Base-by-base conservation (phyloP, 129 eudicot species). In the Pulicaria dysenterica region DNA sequence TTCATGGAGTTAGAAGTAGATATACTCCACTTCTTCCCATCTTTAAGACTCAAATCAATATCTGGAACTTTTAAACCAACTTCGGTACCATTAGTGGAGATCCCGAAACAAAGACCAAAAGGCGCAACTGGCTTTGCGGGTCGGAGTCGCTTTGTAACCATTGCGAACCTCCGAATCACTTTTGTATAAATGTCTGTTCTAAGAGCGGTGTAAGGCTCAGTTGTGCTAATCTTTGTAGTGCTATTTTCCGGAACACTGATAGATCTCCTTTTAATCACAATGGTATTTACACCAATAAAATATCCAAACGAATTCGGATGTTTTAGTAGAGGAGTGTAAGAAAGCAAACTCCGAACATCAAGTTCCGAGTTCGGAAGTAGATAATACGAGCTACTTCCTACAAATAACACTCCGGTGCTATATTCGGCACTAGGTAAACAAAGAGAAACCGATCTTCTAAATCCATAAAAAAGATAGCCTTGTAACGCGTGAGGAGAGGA, bases 311-410 rank as follows among this genome's bases (percentile, higher is more conserved):
- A 69, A 5, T 69, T 38, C 0, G 84, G 76, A 63, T 64, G 58
- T 7, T 65, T 71, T 8, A 81, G 46, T 14, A 85, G 49, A 3
- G 80, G 77, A 36, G 89, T 85, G 57, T 64, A 78, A 2, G 79
- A 57, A 16, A 85, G 83, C 1, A 68, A 50, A 49, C 69, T 56
- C 49, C 73, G 45, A 8, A 76, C 67, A 14, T 83, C 79, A 14
- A 72, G 44, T 56, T 69, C 53, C 4, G 70, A 70, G 13, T 81
- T 66, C 3, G 91, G 85, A 45, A 66, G 78, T 47, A 84, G 57
- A 40, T 78, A 58, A 75, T 75, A 78, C 3, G 89, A 81, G 39
- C 83, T 87, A 4, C 65, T 53, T 10, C 93, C 93, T 15, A 79
- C 69, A 56, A 81, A 84, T 13, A 83, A 50, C 34, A 73, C 83